phyloP scores from a whole-genome alignment of 2,329 filamentous ascomycete genomes.

The Aspergillus terreus region DNA sequence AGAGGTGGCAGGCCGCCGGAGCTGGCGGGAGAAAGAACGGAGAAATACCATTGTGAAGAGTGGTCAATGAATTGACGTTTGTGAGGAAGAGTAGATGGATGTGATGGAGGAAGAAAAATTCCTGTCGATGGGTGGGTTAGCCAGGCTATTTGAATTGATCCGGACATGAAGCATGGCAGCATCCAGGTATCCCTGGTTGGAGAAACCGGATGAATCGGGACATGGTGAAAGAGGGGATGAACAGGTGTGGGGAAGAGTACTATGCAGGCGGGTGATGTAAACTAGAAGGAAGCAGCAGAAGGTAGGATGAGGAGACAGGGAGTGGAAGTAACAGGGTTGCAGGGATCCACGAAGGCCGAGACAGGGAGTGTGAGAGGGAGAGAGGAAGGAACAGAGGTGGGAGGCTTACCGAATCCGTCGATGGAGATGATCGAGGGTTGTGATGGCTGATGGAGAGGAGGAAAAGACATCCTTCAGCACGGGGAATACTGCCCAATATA shows the following conservation, averaged over 20 bases:
- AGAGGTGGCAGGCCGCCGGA: conserved; percentile 54
- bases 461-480: conserved; percentile 4
- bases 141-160: not conserved
- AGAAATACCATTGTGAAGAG: conserved; percentile 59
- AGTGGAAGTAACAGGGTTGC: not conserved
- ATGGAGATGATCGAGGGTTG: conserved; percentile 5
- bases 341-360: not conserved
- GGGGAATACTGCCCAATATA: conserved; percentile 17
- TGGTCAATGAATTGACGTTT: conserved; percentile 6
- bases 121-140: not conserved
- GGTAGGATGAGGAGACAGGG: not conserved
- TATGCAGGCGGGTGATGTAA: not conserved
- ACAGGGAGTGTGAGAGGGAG: not conserved
- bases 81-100: not conserved
- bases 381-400: not conserved
- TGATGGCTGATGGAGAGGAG: conserved; percentile 4
- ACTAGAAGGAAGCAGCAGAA: not conserved
- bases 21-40: conserved; percentile 55
- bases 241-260: not conserved
- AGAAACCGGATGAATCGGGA: not conserved
- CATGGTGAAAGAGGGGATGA: not conserved
- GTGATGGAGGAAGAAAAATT: not conserved
- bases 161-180: not conserved
- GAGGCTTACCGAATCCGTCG: conserved; percentile 3
- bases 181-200: not conserved